Percentiles rank a stretch among this genome's conserved stretches.
Conservation (phyloP, 2,329 filamentous ascomycete genomes). For the Sclerotinia subarctica region DNA sequence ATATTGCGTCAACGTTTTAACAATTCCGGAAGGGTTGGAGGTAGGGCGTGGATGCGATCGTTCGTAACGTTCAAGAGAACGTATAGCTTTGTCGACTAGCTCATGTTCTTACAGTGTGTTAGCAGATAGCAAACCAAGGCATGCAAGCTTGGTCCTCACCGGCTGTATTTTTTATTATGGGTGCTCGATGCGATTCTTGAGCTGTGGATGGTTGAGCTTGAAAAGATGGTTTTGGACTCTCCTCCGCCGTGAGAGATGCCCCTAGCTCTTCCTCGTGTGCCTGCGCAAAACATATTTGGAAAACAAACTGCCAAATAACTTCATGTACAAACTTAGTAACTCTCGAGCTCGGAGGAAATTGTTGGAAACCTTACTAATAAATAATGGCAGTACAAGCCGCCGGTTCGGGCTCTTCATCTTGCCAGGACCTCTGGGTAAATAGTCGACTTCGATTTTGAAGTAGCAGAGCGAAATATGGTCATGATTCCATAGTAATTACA, state of each 20-base stretch:
- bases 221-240: conserved; percentile 32
- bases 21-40: conserved; percentile 54
- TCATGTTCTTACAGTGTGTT: conserved; percentile 34
- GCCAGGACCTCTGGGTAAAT: conserved; percentile 25
- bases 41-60: conserved; percentile 31
- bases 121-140: conserved; percentile 23
- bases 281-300: conserved; percentile 28
- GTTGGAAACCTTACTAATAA: conserved; percentile 34
- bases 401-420: conserved; percentile 36
- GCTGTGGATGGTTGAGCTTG: conserved; percentile 31
- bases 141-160: conserved; percentile 26
- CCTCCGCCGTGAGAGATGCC: conserved; percentile 28
- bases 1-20: conserved; percentile 58
- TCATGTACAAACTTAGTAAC: conserved; percentile 8
- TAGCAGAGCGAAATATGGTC: conserved; percentile 26
- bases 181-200: conserved; percentile 33
- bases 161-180: conserved; percentile 29
- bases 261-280: conserved; percentile 28
- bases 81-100: conserved; percentile 40
- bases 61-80: conserved; percentile 37
- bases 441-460: conserved; percentile 34
- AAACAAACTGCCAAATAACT: conserved; percentile 35
- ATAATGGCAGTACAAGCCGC: conserved; percentile 35
- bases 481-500: conserved; percentile 30
- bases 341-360: conserved; percentile 10